phyloP scores from a whole-genome alignment of 371 early-diverging fungal species.

The Conidiobolus incongruus region DNA sequence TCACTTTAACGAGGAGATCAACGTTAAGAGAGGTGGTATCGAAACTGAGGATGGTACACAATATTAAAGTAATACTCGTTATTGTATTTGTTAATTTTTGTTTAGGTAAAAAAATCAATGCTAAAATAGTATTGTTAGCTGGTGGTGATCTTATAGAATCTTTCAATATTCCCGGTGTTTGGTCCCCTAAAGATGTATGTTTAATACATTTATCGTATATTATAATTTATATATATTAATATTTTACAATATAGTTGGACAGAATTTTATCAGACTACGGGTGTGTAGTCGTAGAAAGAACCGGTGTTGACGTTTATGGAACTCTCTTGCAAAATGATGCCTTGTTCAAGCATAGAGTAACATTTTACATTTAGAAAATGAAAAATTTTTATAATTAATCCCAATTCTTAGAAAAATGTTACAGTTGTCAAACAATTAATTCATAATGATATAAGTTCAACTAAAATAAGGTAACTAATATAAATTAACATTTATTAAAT shows the following conservation, averaged over 20 bases:
- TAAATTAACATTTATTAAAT: too few relatives aligned
- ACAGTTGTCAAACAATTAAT: slow-evolving; percentile 86
- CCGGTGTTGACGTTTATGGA: slow-evolving; percentile 82
- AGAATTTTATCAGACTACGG: slow-evolving; percentile 82
- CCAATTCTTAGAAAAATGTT: slow-evolving; percentile 76
- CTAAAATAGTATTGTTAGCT: slow-evolving; percentile 79
- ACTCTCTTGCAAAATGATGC: slow-evolving; percentile 76
- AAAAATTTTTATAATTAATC: too few relatives aligned
- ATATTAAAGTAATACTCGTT: slow-evolving; percentile 6
- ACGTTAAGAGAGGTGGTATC: slow-evolving; percentile 32
- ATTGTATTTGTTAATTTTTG: background rate
- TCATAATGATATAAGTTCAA: slow-evolving; percentile 88
- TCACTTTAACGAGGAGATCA: slow-evolving; percentile 78
- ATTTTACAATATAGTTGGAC: slow-evolving; percentile 77
- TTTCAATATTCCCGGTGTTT: slow-evolving; percentile 81
- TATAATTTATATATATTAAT: too few relatives aligned
- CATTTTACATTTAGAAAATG: too few relatives aligned
- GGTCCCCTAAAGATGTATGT: slow-evolving; percentile 77
- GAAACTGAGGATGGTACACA: slow-evolving; percentile 19
- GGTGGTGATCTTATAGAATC: slow-evolving; percentile 94
- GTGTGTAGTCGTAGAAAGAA: slow-evolving; percentile 86
- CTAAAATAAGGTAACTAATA: slow-evolving; percentile 62
- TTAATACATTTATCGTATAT: too few relatives aligned
- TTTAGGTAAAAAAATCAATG: slow-evolving; percentile 23
- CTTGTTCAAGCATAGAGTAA: slow-evolving; percentile 65